Base-by-base conservation (phyloP, 345 rosid species). In the Populus tremula region DNA sequence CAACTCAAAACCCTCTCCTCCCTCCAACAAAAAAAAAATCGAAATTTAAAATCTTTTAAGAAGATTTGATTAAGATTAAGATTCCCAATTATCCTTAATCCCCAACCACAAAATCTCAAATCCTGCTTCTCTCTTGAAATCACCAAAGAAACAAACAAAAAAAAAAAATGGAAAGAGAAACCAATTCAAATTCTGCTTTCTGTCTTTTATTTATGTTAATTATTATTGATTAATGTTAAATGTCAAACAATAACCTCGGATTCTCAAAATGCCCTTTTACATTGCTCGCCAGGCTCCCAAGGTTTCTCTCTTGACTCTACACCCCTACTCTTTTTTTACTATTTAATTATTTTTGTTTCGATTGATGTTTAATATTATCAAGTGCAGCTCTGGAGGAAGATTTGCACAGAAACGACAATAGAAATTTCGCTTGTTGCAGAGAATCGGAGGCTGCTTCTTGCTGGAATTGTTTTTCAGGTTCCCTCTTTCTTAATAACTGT, bases 281-380 rank as follows among this genome's bases (percentile, higher is more conserved):
- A 64, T 81, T 56, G 74, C 73, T 81, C 84, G 97, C 56, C 66
- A 78, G 18, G 43, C 59, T 72, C 50, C 81, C 23, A 81, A 77
- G 76, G 68, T 70, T 79, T 66, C 56, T 81, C 36, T 38, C n/a
- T 69, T 69, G 43, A 47, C 5, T 47, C 27, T 56, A 41, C 59
- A 20, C 13, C 13, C 67, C 16, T 74, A 43, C 8, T 29, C 17
- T 8, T 66, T 64, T 67, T 64, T 14, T 76, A 72, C 0, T 25
- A 2, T 36, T 64, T n/a, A 16, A 3, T 36, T 73, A 6, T 27
- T 25, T 14, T 53, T 50, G 33, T 33, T 53, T 31, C 35, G 9
- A 27, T 73, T 50, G 2, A 3, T n/a, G 47, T 33, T 18, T 36
- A 23, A 10, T 5, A 27, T 5, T 36, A 36, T 6, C 11, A 36